These are phyloP conservation scores for Perkinsus olseni DNA, from an alignment of 169 alveolate species.

Conservation along the genomic window DNA sequence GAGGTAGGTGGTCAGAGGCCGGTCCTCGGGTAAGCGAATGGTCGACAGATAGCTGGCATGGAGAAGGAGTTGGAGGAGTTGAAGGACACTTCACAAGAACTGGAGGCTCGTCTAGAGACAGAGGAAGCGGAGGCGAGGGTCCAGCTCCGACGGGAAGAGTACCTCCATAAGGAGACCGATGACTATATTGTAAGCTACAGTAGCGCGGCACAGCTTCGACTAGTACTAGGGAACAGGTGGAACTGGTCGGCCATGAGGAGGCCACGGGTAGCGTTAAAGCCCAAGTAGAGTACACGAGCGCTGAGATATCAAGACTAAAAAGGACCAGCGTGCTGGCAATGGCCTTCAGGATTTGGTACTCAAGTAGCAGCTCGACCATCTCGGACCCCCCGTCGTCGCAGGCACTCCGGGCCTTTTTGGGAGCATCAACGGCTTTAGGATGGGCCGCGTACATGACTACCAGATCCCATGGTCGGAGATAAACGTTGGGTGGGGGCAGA, in stretches of 20 bases:
- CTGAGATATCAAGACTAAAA: not conserved
- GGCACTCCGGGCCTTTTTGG: not conserved
- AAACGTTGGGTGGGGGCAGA: conserved; percentile 40
- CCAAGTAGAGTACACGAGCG: not conserved
- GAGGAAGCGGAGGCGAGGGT: not conserved
- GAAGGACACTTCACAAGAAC: not conserved
- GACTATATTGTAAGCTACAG: not conserved
- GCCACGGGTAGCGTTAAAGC: not conserved
- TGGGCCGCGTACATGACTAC: not conserved
- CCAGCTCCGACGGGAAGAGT: not conserved
- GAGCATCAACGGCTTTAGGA: not conserved
- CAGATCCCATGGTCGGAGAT: conserved; percentile 30
- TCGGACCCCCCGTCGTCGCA: no score
- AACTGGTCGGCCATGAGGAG: not conserved
- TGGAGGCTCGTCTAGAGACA: not conserved
- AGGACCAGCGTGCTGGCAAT: not conserved
- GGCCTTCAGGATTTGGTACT: not conserved
- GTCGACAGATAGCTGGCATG: not conserved
- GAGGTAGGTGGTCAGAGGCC: not conserved
- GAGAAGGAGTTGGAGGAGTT: not conserved
- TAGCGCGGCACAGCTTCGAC: not conserved
- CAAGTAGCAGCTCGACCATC: no score
- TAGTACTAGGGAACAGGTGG: not conserved
- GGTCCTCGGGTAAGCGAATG: not conserved
- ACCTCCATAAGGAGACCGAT: not conserved